Percentiles rank a stretch among this genome's conserved stretches.
phyloP scores from a whole-genome alignment of 108 stramenopile genomes.

The Fistulifera solaris region DNA sequence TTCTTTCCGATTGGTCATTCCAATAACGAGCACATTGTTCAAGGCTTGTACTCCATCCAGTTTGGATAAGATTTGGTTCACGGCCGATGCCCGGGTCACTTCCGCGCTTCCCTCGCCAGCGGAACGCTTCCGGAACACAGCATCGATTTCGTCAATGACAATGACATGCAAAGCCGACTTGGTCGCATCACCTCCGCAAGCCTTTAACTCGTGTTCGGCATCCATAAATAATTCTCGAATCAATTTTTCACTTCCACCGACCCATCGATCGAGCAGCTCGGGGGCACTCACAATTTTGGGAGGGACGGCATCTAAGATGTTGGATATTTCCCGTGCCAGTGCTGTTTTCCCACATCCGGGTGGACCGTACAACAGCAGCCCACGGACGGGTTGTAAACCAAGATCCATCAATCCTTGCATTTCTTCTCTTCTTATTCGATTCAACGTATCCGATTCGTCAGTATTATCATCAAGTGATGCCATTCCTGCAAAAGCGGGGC shows the following conservation, averaged over 20 bases:
- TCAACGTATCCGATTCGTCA: not conserved
- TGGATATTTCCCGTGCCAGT: conserved; percentile 81
- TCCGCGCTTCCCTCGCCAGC: conserved; percentile 53
- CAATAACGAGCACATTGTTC: conserved; percentile 70
- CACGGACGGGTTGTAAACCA: conserved; percentile 77
- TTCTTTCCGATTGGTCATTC: conserved; percentile 78
- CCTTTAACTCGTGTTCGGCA: conserved; percentile 75
- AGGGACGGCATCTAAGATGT: conserved; percentile 76
- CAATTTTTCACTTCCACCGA: conserved; percentile 88
- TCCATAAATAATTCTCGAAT: conserved; percentile 91
- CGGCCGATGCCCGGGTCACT: conserved; percentile 54
- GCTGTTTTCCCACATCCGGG: conserved; percentile 85
- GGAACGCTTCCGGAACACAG: conserved; percentile 60
- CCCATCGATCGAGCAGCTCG: conserved; percentile 96
- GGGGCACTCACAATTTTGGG: conserved; percentile 92
- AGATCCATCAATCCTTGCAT: conserved; percentile 63
- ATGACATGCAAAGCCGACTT: conserved; percentile 61
- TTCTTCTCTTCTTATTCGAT: conserved; percentile 33
- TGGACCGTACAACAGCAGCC: conserved; percentile 75
- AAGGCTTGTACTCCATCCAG: conserved; percentile 77
- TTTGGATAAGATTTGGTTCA: conserved; percentile 76
- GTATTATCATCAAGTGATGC: not conserved
- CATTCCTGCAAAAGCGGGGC: conserved; percentile 29
- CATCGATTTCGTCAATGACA: conserved; percentile 83
- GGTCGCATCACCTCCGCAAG: conserved; percentile 44